A percentile compares a stretch with the other conserved stretches of the same genome.
Evolutionary conservation across 306 rosid species (phyloP).

Genomic region (Dalbergia cochinchinensis): DNA sequence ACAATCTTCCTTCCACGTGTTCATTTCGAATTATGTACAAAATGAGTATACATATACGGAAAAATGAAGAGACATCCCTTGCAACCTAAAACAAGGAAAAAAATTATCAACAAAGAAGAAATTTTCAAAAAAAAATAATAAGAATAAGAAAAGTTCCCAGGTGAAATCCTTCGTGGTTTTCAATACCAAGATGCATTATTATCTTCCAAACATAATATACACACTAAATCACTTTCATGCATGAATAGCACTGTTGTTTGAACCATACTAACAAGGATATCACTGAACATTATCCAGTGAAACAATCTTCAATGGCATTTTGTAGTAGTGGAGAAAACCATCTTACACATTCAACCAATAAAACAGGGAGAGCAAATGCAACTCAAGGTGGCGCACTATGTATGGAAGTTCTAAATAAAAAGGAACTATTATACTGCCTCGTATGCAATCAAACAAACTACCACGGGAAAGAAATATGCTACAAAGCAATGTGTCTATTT

Average conservation of each 20-base stretch:
- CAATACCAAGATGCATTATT: slow-evolving; percentile 14
- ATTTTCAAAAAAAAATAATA: not conserved
- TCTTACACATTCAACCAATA: slow-evolving; percentile 36
- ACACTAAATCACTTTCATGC: slow-evolving; percentile 9
- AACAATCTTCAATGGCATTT: slow-evolving; percentile 38
- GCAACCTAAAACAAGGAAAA: not conserved
- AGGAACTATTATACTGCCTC: not conserved
- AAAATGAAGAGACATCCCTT: not conserved
- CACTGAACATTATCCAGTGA: slow-evolving; percentile 20
- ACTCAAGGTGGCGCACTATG: slow-evolving; percentile 28
- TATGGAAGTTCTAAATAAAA: slow-evolving; percentile 11
- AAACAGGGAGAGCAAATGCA: slow-evolving; percentile 12
- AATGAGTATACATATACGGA: not conserved
- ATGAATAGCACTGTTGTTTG: slow-evolving; percentile 4
- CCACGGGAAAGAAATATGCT: slow-evolving; percentile 27
- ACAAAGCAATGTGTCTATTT: slow-evolving; percentile 20
- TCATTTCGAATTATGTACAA: slow-evolving; percentile 26
- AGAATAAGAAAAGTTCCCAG: slow-evolving; percentile 5
- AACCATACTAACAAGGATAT: slow-evolving; percentile 31
- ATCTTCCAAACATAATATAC: slow-evolving; percentile 22
- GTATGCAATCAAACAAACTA: slow-evolving; percentile 23
- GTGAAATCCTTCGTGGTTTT: slow-evolving; percentile 11
- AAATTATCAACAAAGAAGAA: not conserved
- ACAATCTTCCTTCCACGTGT: not conserved
- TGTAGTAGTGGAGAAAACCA: not conserved